Conservation (phyloP, 2,329 filamentous ascomycete species). For the Fusarium liriodendri region DNA sequence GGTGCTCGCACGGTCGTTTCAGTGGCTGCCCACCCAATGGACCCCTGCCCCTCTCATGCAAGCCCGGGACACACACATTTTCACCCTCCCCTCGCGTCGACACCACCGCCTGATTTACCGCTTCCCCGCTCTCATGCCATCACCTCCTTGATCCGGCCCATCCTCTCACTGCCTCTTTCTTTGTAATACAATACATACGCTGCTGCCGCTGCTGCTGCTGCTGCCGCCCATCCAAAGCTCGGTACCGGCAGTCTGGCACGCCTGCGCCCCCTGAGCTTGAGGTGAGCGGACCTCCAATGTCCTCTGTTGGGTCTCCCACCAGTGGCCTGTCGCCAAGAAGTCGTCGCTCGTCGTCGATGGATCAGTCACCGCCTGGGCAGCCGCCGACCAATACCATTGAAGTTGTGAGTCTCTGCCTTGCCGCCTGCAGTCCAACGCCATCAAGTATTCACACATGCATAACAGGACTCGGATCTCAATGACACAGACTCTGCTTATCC, state of each 20-base stretch:
- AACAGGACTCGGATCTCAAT: neutral
- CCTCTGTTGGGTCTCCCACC: neutral
- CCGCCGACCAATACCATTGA: slow-evolving; percentile 1
- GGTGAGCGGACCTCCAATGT: neutral
- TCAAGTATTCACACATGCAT: neutral
- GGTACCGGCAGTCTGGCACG: slow-evolving; percentile 1
- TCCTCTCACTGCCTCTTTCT: neutral
- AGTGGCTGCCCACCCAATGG: neutral
- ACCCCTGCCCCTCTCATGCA: neutral
- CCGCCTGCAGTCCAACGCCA: neutral
- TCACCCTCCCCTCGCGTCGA: neutral
- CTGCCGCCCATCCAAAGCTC: neutral
- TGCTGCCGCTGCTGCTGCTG: neutral
- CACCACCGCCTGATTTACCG: neutral
- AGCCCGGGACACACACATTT: too few species aligned
- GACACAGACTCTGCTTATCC: neutral
- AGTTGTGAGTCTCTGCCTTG: neutral
- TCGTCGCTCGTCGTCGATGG: neutral
- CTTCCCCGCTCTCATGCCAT: slow-evolving; percentile 1
- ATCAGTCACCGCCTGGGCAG: neutral
- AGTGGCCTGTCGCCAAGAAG: neutral
- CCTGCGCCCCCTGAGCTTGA: neutral
- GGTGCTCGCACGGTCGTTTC: neutral
- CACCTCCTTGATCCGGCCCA: neutral
- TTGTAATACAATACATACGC: neutral